Evolutionary conservation across 495 filamentous ascomycete species (phyloP).

Genomic region (Penicillium maclennaniae): DNA sequence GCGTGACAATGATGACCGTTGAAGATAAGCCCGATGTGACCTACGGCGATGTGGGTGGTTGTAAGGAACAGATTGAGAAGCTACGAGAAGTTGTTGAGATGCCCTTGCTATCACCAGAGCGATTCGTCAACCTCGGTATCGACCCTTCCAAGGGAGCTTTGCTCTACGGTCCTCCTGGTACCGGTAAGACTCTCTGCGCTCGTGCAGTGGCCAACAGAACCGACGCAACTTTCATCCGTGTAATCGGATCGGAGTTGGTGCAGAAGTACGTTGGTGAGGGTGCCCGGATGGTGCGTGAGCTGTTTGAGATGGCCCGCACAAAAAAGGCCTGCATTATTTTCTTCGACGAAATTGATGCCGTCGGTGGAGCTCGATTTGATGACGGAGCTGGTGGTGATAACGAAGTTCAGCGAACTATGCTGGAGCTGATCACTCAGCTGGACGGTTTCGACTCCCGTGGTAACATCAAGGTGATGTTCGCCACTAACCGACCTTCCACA

Average conservation of each 20-base stretch:
- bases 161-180: conserved; percentile 94
- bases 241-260: conserved; percentile 94
- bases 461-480: conserved; percentile 99
- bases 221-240: conserved; percentile 96
- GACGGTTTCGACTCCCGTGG: conserved; percentile 96
- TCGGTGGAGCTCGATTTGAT: conserved; percentile 97
- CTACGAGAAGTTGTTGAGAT: conserved; percentile 97
- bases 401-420: conserved; percentile 98
- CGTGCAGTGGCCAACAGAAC: conserved; percentile 96
- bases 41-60: conserved; percentile 96
- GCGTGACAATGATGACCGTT: conserved; percentile 99
- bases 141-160: conserved; percentile 97
- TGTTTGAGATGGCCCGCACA: conserved; percentile 99
- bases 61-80: conserved; percentile 99
- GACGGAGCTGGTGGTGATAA: conserved; percentile 98
- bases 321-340: conserved; percentile 99
- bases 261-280: conserved; percentile 99
- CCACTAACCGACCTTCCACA: conserved; percentile 94
- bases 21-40: conserved; percentile 99
- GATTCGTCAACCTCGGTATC: conserved; percentile 95
- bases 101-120: conserved; percentile 91
- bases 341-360: conserved; percentile 98
- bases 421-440: conserved; percentile 96
- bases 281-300: conserved; percentile 94
- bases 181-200: conserved; percentile 96